Evolutionary conservation across 257 asterid genomes (phyloP).

Genomic region (Asclepias syriaca): DNA sequence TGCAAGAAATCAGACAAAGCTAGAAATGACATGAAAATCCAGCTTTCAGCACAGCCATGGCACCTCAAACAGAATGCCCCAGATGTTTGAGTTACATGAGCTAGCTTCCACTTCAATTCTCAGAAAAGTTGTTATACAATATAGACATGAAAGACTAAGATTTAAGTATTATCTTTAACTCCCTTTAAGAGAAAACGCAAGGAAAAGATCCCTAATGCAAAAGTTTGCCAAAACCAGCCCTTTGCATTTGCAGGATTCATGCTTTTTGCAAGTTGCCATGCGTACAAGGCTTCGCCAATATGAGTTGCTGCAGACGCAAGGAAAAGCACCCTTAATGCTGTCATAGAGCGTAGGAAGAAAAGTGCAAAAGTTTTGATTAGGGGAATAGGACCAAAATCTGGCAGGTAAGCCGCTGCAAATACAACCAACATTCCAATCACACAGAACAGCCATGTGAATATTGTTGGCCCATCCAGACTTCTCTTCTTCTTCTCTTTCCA

Average conservation of each 20-base stretch:
- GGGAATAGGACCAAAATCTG: slow-evolving; percentile 63
- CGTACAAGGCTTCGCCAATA: slow-evolving; percentile 71
- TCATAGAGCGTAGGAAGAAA: slow-evolving; percentile 49
- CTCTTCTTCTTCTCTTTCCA: slow-evolving; percentile 73
- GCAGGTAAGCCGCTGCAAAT: slow-evolving; percentile 73
- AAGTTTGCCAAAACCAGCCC: slow-evolving; percentile 95
- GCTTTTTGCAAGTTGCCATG: slow-evolving; percentile 75
- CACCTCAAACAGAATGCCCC: background rate
- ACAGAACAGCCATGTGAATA: slow-evolving; percentile 49
- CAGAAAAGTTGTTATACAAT: background rate
- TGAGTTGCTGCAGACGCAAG: slow-evolving; percentile 42
- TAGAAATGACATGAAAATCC: background rate
- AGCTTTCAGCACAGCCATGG: background rate
- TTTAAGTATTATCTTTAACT: slow-evolving; percentile 21
- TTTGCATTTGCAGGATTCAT: slow-evolving; percentile 78
- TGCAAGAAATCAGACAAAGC: background rate
- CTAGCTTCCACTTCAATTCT: background rate
- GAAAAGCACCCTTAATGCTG: slow-evolving; percentile 33
- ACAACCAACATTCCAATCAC: slow-evolving; percentile 54
- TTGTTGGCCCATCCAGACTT: slow-evolving; percentile 65
- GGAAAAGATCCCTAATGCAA: slow-evolving; percentile 65
- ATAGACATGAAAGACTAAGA: background rate
- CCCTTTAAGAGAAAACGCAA: slow-evolving; percentile 62
- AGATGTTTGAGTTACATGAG: background rate
- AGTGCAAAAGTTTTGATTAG: slow-evolving; percentile 44